Conservation (phyloP, 2,329 filamentous ascomycete genomes). For the Arthroderma sp. region DNA sequence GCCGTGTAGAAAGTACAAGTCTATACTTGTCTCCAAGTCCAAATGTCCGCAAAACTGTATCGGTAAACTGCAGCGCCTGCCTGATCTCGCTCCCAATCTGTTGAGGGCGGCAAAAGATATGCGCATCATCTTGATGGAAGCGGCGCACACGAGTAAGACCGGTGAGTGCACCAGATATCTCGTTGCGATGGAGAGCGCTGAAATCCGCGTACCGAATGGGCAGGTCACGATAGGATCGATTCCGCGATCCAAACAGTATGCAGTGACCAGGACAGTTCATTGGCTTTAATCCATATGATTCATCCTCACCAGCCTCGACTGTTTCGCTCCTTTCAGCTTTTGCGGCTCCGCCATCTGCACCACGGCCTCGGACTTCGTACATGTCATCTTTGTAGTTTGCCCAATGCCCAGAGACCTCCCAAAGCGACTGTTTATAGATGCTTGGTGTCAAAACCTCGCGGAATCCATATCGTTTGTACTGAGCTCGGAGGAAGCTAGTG, state of each 20-base stretch:
- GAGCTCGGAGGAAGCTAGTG: constrained; percentile 64
- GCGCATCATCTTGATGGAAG: constrained; percentile 83
- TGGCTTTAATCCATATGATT: constrained; percentile 72
- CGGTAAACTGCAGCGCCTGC: constrained; percentile 60
- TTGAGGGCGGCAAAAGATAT: constrained; percentile 72
- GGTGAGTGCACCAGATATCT: constrained; percentile 66
- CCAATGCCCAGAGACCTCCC: constrained; percentile 75
- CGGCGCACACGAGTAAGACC: constrained; percentile 72
- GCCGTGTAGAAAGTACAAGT: constrained; percentile 65
- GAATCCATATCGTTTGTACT: constrained; percentile 76
- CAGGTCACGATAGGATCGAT: constrained; percentile 64
- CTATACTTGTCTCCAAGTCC: constrained; percentile 55
- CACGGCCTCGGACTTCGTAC: constrained; percentile 58
- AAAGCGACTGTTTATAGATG: constrained; percentile 79
- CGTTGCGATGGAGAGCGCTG: constrained; percentile 73
- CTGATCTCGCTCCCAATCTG: constrained; percentile 65
- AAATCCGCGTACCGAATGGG: constrained; percentile 81
- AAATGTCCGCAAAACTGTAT: constrained; percentile 57
- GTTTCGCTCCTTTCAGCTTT: constrained; percentile 18
- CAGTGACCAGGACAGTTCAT: constrained; percentile 93
- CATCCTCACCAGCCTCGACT: constrained; percentile 42
- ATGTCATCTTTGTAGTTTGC: constrained; percentile 87
- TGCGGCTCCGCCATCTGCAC: constrained; percentile 29
- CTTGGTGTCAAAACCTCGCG: constrained; percentile 80
- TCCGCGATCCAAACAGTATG: constrained; percentile 62